Evolutionary conservation across 331 rosid species (phyloP), one percentile per base, ranked within the genome.

Genomic region (Ulmus americana): DNA sequence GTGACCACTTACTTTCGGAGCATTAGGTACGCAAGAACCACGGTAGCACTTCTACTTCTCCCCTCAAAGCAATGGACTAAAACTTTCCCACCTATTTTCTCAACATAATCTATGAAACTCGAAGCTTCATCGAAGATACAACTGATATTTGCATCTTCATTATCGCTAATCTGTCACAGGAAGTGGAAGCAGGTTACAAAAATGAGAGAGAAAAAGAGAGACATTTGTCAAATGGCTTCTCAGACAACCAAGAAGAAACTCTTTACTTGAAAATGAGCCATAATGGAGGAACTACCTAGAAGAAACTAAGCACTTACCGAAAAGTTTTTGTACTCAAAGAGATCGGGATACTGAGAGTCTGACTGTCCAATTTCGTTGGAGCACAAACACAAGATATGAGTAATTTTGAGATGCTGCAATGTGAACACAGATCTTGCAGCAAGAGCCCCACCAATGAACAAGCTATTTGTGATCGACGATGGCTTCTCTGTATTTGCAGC

Each of bases 1-100:
- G 14, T 52, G 72, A 74, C 67, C 65, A 76, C 95, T 82, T 85
- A 87, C 99, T 90, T 94, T 69, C 84, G 81, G 75, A 90, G 88
- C 95, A 94, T 90, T 45, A 90, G 81, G 90, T 87, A 90, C 16
- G 99, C 99, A 67, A 90, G 84, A 71, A 94, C 95, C 67, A 87
- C 61, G 0, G 95, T 85, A 49, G 85, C 97, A 74, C 99, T 94
- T 84, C 99, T 81, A 79, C 99, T 94, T 77, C 42, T 94, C 53
- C 99, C 99, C 71, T 94, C 99, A 72, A 94, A 94, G 83, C 99
- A 94, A 66, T 94, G 99, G 55, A 94, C 97, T 54, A 94, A 76
- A 59, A 94, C 85, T 75, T 65, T 89, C 66, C 88, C 96, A 15
- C 89, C 83, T 15, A 12, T 71, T 77, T 77, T 81, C 67, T 94